These are phyloP conservation scores for Verticillium albo-atrum DNA, from an alignment of 2,329 filamentous ascomycete genomes.

Conservation along the genomic window DNA sequence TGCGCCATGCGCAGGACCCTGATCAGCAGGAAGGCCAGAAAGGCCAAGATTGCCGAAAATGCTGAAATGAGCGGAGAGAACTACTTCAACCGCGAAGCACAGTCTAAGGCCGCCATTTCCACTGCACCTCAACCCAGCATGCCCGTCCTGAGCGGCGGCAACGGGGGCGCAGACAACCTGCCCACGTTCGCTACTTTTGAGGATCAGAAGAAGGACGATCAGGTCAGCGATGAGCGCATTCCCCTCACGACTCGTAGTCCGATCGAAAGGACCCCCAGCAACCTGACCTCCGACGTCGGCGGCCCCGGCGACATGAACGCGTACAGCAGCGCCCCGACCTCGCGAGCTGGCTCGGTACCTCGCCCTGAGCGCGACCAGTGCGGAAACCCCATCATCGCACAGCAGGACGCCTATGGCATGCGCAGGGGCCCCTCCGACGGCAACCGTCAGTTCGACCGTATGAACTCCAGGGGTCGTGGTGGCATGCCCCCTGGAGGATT, in stretches of 20 bases:
- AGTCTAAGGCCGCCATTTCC: constrained; percentile 41
- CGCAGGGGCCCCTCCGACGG: constrained; percentile 36
- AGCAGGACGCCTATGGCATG: constrained; percentile 40
- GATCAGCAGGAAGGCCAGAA: constrained; percentile 87
- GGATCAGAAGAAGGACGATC: constrained; percentile 57
- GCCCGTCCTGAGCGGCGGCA: constrained; percentile 51
- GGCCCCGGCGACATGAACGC: constrained; percentile 28
- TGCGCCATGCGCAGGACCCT: constrained; percentile 93
- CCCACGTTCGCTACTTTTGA: constrained; percentile 63
- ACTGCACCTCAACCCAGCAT: constrained; percentile 52
- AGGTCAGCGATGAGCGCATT: constrained; percentile 63
- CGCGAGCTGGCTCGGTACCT: constrained; percentile 33
- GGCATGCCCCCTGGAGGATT: constrained; percentile 34
- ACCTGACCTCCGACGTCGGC: constrained; percentile 32
- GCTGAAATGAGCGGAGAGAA: constrained; percentile 96
- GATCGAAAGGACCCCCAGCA: constrained; percentile 50
- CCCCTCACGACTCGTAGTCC: constrained; percentile 65
- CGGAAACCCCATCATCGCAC: constrained; percentile 50
- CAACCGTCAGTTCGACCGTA: constrained; percentile 29
- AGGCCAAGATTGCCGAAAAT: constrained; percentile 87
- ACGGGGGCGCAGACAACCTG: constrained; percentile 44
- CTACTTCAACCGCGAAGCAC: constrained; percentile 71
- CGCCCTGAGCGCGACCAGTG: constrained; percentile 53
- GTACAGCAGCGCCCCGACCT: constrained; percentile 18
- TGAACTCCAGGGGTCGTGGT: constrained; percentile 51